These are phyloP conservation scores for Rasamsonia emersonii DNA, from an alignment of 2,329 filamentous ascomycete genomes.

Conservation along the genomic window DNA sequence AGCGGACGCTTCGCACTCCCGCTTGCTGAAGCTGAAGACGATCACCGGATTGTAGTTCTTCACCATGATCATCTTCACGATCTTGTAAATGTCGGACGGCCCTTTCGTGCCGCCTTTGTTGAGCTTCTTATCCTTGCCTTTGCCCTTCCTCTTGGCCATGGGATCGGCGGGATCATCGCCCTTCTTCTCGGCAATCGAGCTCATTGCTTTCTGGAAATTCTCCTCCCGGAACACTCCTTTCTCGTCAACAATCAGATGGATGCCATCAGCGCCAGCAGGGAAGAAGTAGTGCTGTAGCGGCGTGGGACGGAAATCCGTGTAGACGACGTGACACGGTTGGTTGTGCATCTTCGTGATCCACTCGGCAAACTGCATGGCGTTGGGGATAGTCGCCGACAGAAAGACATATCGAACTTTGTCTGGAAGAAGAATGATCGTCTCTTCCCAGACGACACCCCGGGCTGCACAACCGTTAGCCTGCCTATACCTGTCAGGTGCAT, in stretches of 20 bases:
- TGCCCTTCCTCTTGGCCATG: slow-evolving; percentile 72
- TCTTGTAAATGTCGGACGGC: slow-evolving; percentile 85
- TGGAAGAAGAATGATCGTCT: slow-evolving; percentile 94
- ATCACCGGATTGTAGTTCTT: slow-evolving; percentile 98
- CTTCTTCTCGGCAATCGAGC: slow-evolving; percentile 76
- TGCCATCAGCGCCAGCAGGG: slow-evolving; percentile 83
- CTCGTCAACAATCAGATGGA: slow-evolving; percentile 90
- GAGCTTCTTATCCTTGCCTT: slow-evolving; percentile 82
- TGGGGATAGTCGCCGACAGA: slow-evolving; percentile 94
- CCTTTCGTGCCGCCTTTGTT: slow-evolving; percentile 74
- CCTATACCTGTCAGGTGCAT: not conserved
- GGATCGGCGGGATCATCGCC: slow-evolving; percentile 74
- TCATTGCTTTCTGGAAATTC: slow-evolving; percentile 96
- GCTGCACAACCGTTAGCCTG: slow-evolving; percentile 31
- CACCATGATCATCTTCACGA: slow-evolving; percentile 97
- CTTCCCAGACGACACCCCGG: slow-evolving; percentile 96
- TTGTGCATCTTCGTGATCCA: slow-evolving; percentile 98
- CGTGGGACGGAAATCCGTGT: slow-evolving; percentile 95
- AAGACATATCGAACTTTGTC: slow-evolving; percentile 99
- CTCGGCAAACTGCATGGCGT: slow-evolving; percentile 97
- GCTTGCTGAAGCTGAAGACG: slow-evolving; percentile 98
- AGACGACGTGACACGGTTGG: slow-evolving; percentile 97
- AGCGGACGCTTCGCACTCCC: slow-evolving; percentile 87
- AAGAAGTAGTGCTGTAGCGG: slow-evolving; percentile 98
- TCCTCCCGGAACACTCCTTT: slow-evolving; percentile 93